A percentile compares a stretch with the other conserved stretches of the same genome.
phyloP scores from a whole-genome alignment of 768 basidiomycete species.

The Paxillus involutus region DNA sequence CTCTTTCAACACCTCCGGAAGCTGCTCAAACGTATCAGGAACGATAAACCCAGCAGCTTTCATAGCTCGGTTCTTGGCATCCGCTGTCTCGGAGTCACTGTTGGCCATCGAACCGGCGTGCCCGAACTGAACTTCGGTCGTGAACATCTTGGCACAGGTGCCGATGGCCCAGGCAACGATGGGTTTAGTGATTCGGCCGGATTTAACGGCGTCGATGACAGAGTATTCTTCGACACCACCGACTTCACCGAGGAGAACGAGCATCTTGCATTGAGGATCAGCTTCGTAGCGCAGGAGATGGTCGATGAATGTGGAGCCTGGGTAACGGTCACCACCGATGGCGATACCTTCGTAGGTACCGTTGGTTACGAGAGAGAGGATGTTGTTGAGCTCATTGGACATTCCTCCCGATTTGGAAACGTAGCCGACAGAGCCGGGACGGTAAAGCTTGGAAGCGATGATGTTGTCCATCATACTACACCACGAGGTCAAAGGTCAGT shows the following conservation, averaged over 20 bases:
- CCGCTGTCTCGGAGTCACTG: constrained; percentile 95
- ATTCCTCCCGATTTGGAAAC: constrained; percentile 99
- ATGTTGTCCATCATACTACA: constrained; percentile 99
- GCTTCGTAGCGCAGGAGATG: constrained; percentile 96
- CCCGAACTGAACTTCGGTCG: constrained; percentile 98
- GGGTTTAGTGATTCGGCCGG: constrained; percentile 92
- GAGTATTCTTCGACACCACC: constrained; percentile 99
- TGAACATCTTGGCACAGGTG: constrained; percentile 99
- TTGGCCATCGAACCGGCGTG: constrained; percentile 99
- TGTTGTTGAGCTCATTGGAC: constrained; percentile 99
- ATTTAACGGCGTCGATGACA: constrained; percentile 96
- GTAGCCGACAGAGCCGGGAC: constrained; percentile 95
- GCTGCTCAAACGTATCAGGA: constrained; percentile 95
- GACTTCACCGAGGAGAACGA: constrained; percentile 97
- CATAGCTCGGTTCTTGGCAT: constrained; percentile 97
- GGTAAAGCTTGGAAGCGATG: constrained; percentile 97
- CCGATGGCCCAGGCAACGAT: constrained; percentile 99
- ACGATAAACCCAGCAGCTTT: constrained; percentile 93
- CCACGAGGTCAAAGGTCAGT: constrained; percentile 1
- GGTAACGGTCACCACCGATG: constrained; percentile 99
- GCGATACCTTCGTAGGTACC: constrained; percentile 99
- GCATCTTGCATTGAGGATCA: constrained; percentile 98
- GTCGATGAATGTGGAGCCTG: constrained; percentile 98
- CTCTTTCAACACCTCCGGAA: constrained; percentile 80
- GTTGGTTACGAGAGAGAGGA: constrained; percentile 93